These are phyloP conservation scores for Senna tora DNA, from an alignment of 306 rosid species.

Conservation along the genomic window DNA sequence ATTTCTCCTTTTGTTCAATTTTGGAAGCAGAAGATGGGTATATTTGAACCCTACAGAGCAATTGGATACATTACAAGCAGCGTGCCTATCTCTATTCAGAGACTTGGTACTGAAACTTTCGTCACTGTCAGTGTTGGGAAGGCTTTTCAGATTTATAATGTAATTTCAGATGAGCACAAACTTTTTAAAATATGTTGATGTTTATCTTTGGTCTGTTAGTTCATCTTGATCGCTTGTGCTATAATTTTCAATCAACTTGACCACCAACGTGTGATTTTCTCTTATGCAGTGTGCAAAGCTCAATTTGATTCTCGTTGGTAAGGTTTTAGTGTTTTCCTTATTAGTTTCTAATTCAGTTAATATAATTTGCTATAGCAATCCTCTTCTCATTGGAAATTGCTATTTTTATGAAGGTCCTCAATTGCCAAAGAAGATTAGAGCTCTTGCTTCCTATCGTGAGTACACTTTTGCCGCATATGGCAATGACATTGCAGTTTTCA, in stretches of 20 bases:
- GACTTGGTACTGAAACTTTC: constrained; percentile 90
- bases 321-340: neutral
- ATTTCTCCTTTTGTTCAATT: neutral
- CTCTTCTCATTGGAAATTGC: neutral
- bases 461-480: constrained; percentile 82
- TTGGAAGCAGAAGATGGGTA: constrained; percentile 58
- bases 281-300: constrained; percentile 82
- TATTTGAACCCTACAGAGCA: constrained; percentile 83
- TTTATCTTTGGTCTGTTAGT: neutral
- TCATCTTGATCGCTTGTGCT: neutral
- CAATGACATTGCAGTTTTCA: constrained; percentile 69
- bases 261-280: neutral
- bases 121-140: constrained; percentile 85
- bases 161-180: constrained; percentile 23
- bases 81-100: constrained; percentile 78
- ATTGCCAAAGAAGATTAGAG: constrained; percentile 81
- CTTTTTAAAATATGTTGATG: neutral
- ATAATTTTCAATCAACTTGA: constrained; percentile 9
- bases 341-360: neutral
- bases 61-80: constrained; percentile 77
- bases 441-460: constrained; percentile 85
- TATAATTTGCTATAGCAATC: neutral
- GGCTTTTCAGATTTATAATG: constrained; percentile 89
- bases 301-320: constrained; percentile 72
- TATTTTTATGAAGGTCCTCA: constrained; percentile 65